Evolutionary conservation across 352 stramenopile genomes (phyloP), one percentile per base, ranked within the genome.

Genomic region (Poterioochromonas sp.): DNA sequence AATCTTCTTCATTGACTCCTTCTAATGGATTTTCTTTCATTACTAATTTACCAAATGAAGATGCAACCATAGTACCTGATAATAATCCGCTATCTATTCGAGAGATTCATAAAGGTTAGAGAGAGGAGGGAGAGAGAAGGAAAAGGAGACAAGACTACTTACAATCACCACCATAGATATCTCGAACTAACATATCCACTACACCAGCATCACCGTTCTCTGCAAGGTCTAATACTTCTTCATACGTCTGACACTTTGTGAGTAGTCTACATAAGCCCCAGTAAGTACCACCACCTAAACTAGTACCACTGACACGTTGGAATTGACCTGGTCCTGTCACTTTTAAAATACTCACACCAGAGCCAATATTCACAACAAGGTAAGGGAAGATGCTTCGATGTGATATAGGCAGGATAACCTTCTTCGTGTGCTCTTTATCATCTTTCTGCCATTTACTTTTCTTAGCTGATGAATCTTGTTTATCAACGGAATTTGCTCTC

Each of bases 111-210:
- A 74, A 54, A 70, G 29, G 62, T 35, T 22, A 43, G 62, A 22
- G n/a, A 70, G 29, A 35, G 29, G 29, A 43, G n/a, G 62, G 12
- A 43, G n/a, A 43, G 18, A 70, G 62, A 15, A 15, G 18, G 18
- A 35, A 43, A 15, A 43, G 12, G 62, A 44, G n/a, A 53, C 20
- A 18, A 74, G 15, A 53, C 64, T 26, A 93, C 35, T 94, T 91
- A 86, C 97, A 97, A 49, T 91, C 90, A 68, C 90, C 88, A 15
- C 96, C 96, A 83, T 99, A 99, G 80, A 99, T 99, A 83, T 99
- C 96, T 35, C 93, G 93, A 43, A 99, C 96, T 80, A 95, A 96
- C 91, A 98, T 96, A 83, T 98, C 93, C 12, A 98, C 92, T 73
- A 73, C 60, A 29, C 83, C 64, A 20, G 84, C 83, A 80, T 92